Conservation (phyloP, 345 rosid species). For the Salix viminalis region DNA sequence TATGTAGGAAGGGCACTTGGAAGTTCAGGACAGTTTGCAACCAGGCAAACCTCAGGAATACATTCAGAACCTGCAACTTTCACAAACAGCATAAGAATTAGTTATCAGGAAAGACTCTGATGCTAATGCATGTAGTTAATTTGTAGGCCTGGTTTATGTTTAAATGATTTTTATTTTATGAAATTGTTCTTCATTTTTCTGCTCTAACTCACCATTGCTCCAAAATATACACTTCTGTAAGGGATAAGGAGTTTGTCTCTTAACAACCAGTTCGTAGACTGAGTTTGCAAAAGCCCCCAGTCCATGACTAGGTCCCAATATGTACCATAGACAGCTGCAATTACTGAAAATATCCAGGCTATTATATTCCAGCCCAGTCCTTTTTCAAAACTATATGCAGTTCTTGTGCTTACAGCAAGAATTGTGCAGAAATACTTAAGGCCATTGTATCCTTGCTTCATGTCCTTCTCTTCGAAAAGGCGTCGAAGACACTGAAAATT, state of each 20-base stretch:
- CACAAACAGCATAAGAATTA: not conserved
- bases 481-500: conserved; percentile 41
- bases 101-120: not conserved
- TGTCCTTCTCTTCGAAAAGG: conserved; percentile 36
- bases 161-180: not conserved
- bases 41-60: conserved; percentile 16
- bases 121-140: no score
- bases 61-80: conserved; percentile 11
- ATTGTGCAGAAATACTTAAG: conserved; percentile 6
- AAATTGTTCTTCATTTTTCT: no score
- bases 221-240: not conserved
- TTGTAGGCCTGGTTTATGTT: not conserved
- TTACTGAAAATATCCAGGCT: conserved; percentile 2
- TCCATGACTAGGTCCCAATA: conserved; percentile 16
- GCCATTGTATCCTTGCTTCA: conserved; percentile 8
- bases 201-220: conserved; percentile 5
- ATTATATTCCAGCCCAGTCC: not conserved
- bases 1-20: not conserved
- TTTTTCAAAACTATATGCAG: conserved; percentile 1
- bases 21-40: conserved; percentile 6
- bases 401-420: conserved; percentile 1
- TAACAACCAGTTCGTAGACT: conserved; percentile 12
- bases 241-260: conserved; percentile 21
- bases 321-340: conserved; percentile 1
- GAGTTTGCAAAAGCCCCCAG: conserved; percentile 14